Evolutionary conservation across 306 rosid genomes (phyloP).

Genomic region (Cucurbita moschata): DNA sequence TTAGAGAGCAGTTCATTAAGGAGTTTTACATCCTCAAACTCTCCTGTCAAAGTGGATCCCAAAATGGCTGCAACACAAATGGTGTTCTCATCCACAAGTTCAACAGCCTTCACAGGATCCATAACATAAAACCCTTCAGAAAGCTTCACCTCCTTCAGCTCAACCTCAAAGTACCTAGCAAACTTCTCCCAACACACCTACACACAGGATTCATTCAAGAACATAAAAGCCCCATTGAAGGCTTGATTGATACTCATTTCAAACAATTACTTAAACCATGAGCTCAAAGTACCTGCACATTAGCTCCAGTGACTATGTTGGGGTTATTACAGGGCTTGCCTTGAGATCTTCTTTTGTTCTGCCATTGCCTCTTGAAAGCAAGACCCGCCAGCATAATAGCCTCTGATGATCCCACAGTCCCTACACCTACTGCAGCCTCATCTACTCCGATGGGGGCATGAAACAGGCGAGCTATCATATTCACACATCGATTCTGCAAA

Average conservation of each 20-base stretch:
- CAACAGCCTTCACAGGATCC: constrained; percentile 82
- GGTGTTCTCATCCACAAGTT: constrained; percentile 88
- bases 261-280: too few species aligned
- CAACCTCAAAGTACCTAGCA: constrained; percentile 92
- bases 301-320: constrained; percentile 87
- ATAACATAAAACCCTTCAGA: constrained; percentile 65
- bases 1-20: constrained; percentile 45
- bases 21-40: constrained; percentile 85
- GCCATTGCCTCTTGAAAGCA: constrained; percentile 87
- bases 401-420: constrained; percentile 95
- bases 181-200: constrained; percentile 98
- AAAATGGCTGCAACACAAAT: constrained; percentile 90
- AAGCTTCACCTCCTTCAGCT: constrained; percentile 85
- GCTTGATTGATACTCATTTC: too few species aligned
- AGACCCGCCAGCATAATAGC: constrained; percentile 93
- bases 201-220: not conserved
- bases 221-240: too few species aligned
- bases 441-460: constrained; percentile 57
- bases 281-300: constrained; percentile 50
- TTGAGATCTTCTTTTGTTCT: constrained; percentile 47
- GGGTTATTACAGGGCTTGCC: constrained; percentile 74
- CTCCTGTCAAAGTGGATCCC: constrained; percentile 81
- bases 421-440: constrained; percentile 67
- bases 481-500: constrained; percentile 82
- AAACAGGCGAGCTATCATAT: constrained; percentile 66